Evolutionary conservation across 2,329 filamentous ascomycete genomes (phyloP).

Genomic region (Hypoxylon sp.): DNA sequence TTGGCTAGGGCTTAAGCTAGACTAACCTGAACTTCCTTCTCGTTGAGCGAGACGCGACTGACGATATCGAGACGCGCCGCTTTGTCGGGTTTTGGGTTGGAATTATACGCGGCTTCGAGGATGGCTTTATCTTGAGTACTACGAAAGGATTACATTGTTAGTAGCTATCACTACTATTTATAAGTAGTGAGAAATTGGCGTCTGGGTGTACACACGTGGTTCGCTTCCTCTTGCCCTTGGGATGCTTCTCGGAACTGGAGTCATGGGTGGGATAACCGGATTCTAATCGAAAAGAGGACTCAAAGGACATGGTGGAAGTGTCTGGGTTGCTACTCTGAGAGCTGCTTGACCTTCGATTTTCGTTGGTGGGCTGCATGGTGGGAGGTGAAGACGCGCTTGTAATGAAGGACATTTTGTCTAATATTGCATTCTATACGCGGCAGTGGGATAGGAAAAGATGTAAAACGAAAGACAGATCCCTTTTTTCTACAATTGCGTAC

Average conservation of each 20-base stretch:
- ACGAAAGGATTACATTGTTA: too few relatives aligned
- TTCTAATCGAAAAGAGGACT: slow-evolving; percentile 48
- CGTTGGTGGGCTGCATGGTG: slow-evolving; percentile 37
- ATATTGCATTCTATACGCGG: slow-evolving; percentile 38
- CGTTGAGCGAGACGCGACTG: slow-evolving; percentile 83
- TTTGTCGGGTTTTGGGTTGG: slow-evolving; percentile 92
- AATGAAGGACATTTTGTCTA: slow-evolving; percentile 36
- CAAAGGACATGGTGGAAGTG: slow-evolving; percentile 46
- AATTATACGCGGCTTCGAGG: slow-evolving; percentile 84
- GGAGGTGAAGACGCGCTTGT: slow-evolving; percentile 42
- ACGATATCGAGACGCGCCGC: slow-evolving; percentile 85
- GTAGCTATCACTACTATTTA: too few relatives aligned
- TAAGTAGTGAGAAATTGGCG: too few relatives aligned
- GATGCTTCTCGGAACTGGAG: slow-evolving; percentile 54
- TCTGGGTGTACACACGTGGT: slow-evolving; percentile 64
- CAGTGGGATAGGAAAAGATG: slow-evolving; percentile 20
- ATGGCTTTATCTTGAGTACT: slow-evolving; percentile 90
- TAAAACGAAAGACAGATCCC: slow-evolving; percentile 36
- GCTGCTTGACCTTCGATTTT: slow-evolving; percentile 39
- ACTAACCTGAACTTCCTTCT: slow-evolving; percentile 95
- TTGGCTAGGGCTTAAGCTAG: slow-evolving; percentile 33
- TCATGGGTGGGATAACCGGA: slow-evolving; percentile 43
- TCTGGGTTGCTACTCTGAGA: slow-evolving; percentile 44
- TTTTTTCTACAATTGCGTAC: slow-evolving; percentile 3
- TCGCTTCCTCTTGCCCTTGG: slow-evolving; percentile 69